Evolutionary conservation across 305 asterid species (phyloP), one percentile per base, ranked within the genome.

Genomic region (Fraxinus greggii): DNA sequence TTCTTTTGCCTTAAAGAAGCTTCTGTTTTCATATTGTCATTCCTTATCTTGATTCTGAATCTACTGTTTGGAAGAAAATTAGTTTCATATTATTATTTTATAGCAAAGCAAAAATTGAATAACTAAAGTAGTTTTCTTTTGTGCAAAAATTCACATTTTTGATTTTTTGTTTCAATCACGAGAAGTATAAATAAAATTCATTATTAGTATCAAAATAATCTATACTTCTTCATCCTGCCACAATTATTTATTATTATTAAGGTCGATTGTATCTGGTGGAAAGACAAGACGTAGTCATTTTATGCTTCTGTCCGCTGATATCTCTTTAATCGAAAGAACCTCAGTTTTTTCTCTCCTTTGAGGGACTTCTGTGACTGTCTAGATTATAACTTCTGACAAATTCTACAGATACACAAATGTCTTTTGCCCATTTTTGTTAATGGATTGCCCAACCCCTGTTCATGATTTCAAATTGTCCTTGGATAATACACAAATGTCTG

Each of bases 351-450:
- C 74, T 48, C 21, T 77, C 36, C 1, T 59, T 40, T 32, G 7
- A 75, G 19, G 69, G 45, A 76, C 13, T 75, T 61, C 77, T 7
- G 19, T 42, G 67, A 70, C 54, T 45, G 48, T 78, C 69, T 82
- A 54, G 59, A 70, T 76, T 77, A 51, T 77, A 67, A 78, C 28
- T 54, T 54, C 80, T 54, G 10, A 28, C 10, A 5, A 54, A 1
- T 15, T 63, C 72, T 45, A 51, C 63, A 29, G 45, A 83, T 72
- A 76, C 38, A 13, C 69, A 54, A 33, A 40, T 72, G 13, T 38
- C 24, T 12, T 28, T 15, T 40, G 38, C 63, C 69, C 38, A 7
- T 26, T 82, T 9, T 67, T 77, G 54, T 61, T 17, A 19, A 61
- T 63, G 28, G 51, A 51, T 82, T 81, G 40, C 63, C 12, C 45